A percentile compares a stretch with the other conserved stretches of the same genome.
phyloP scores from a whole-genome alignment of 805 yeast species.

The Saturnispora sekii region DNA sequence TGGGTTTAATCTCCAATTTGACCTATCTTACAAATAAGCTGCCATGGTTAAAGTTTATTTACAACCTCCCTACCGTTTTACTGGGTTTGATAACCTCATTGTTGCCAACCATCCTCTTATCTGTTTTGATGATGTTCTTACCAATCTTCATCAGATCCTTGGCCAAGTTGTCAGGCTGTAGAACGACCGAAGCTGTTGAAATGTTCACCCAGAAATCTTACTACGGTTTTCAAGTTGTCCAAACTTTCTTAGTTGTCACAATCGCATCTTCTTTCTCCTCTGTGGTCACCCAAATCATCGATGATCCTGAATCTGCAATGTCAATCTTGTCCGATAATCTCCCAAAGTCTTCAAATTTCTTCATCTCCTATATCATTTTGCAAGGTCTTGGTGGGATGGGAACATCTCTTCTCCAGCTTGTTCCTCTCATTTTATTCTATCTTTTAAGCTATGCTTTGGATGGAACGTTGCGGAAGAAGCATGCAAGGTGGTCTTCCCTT shows the following conservation, averaged over 20 bases:
- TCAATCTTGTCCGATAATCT: constrained; percentile 50
- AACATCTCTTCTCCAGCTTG: constrained; percentile 55
- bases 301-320: constrained; percentile 51
- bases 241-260: constrained; percentile 63
- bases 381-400: constrained; percentile 63
- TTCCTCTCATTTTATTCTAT: constrained; percentile 48
- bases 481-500: constrained; percentile 45
- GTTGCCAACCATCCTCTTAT: constrained; percentile 56
- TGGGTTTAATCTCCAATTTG: constrained; percentile 63
- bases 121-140: constrained; percentile 54
- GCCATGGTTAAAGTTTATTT: constrained; percentile 46
- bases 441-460: constrained; percentile 49
- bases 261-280: constrained; percentile 65
- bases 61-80: constrained; percentile 42
- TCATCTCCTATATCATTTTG: constrained; percentile 53
- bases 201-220: constrained; percentile 56
- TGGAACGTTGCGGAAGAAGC: constrained; percentile 57
- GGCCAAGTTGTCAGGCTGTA: constrained; percentile 52
- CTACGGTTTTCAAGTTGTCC: constrained; percentile 62
- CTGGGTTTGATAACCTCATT: constrained; percentile 60
- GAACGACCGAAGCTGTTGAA: constrained; percentile 50
- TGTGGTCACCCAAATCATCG: constrained; percentile 50
- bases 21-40: constrained; percentile 50
- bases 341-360: constrained; percentile 68
- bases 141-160: constrained; percentile 56